Conservation (phyloP, 495 filamentous ascomycete species). For the Aspergillus heteromorphus region DNA sequence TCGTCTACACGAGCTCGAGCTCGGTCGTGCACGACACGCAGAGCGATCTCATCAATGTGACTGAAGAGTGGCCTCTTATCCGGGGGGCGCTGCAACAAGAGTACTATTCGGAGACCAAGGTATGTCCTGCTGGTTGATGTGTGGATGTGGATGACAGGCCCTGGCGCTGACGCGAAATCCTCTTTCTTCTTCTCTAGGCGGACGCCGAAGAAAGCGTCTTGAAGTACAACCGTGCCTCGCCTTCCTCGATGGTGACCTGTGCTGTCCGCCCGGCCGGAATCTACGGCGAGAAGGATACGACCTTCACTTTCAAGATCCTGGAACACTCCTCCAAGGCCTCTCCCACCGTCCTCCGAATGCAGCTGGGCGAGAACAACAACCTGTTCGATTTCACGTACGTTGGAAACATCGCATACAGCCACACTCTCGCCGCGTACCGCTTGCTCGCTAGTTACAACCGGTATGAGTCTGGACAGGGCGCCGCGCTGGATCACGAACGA, state of each 20-base stretch:
- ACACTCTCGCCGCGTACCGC: conserved; percentile 55
- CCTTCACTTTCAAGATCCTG: conserved; percentile 55
- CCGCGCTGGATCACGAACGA: conserved; percentile 65
- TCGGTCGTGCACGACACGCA: conserved; percentile 79
- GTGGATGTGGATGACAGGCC: too few species aligned
- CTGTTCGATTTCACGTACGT: conserved; percentile 55
- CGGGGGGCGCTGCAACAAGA: conserved; percentile 66
- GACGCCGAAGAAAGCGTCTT: conserved; percentile 82
- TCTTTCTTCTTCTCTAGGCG: conserved; percentile 58
- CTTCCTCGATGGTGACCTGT: conserved; percentile 63
- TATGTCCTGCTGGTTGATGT: conserved; percentile 22
- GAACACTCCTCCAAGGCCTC: conserved; percentile 39
- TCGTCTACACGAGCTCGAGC: conserved; percentile 92
- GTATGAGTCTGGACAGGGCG: conserved; percentile 47
- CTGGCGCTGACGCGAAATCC: conserved; percentile 1
- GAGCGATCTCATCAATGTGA: conserved; percentile 79
- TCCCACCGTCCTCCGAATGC: conserved; percentile 65
- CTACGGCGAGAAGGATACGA: conserved; percentile 83
- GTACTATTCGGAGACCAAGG: conserved; percentile 90
- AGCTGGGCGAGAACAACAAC: conserved; percentile 86
- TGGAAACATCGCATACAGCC: conserved; percentile 46
- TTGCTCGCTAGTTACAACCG: conserved; percentile 55
- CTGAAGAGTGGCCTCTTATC: conserved; percentile 81
- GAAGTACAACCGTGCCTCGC: conserved; percentile 69
- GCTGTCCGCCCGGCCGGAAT: conserved; percentile 86